These are phyloP conservation scores for Eutypella sp. DNA, from an alignment of 2,329 filamentous ascomycete species.

Conservation along the genomic window DNA sequence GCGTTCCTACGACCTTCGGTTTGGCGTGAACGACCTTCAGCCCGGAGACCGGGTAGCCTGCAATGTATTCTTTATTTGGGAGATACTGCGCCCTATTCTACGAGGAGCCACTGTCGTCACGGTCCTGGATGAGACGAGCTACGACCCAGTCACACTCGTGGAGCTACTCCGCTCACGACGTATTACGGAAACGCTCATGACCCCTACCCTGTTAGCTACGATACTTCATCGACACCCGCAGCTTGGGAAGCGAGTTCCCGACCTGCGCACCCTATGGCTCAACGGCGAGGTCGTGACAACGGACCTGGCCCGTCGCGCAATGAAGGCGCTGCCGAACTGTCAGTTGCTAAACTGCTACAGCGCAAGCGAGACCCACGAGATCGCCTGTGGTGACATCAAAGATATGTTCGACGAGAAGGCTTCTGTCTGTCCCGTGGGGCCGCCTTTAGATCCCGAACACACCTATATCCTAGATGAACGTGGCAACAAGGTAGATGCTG, in stretches of 20 bases:
- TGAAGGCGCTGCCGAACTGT: slow-evolving; percentile 62
- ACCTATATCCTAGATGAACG: slow-evolving; percentile 70
- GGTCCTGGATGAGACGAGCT: slow-evolving; percentile 71
- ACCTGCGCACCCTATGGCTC: slow-evolving; percentile 69
- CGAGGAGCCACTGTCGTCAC: slow-evolving; percentile 72
- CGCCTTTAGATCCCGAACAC: slow-evolving; percentile 60
- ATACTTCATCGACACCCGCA: slow-evolving; percentile 66
- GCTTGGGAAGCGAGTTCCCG: slow-evolving; percentile 57
- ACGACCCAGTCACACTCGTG: slow-evolving; percentile 70
- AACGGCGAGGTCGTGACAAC: slow-evolving; percentile 81
- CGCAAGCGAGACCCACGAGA: slow-evolving; percentile 76
- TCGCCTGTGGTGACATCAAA: slow-evolving; percentile 70
- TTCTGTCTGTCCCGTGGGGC: slow-evolving; percentile 69
- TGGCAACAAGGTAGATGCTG: slow-evolving; percentile 57
- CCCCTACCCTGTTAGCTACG: slow-evolving; percentile 70
- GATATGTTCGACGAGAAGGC: slow-evolving; percentile 60
- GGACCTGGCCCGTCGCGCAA: slow-evolving; percentile 64
- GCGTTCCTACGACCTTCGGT: slow-evolving; percentile 68
- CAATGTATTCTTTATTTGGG: slow-evolving; percentile 86
- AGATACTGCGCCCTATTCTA: slow-evolving; percentile 71
- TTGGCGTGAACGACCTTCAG: slow-evolving; percentile 61
- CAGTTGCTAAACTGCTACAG: slow-evolving; percentile 77
- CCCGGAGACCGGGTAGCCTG: slow-evolving; percentile 77
- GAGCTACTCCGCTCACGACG: slow-evolving; percentile 60
- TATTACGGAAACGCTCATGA: slow-evolving; percentile 80